A percentile compares a stretch with the other conserved stretches of the same genome.
Evolutionary conservation across 2,329 filamentous ascomycete genomes (phyloP).

Genomic region (Dactylella cylindrospora): DNA sequence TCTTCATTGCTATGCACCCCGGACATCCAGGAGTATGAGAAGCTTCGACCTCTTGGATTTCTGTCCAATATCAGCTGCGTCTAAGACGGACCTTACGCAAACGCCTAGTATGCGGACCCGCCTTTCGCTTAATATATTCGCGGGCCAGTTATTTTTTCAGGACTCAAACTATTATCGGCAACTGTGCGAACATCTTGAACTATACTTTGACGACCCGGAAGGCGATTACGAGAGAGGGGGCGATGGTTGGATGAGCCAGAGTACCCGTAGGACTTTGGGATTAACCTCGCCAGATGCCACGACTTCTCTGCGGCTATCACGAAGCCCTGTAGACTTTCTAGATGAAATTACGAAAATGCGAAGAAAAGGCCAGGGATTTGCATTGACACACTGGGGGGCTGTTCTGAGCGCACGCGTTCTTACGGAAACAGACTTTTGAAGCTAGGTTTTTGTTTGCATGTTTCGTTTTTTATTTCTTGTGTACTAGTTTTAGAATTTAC

Average conservation of each 20-base stretch:
- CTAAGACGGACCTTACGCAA: not conserved
- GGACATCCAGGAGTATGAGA: conserved; percentile 51
- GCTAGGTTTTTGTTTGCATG: too few relatives aligned
- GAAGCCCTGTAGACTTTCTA: conserved; percentile 54
- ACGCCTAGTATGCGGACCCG: not conserved
- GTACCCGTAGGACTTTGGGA: not conserved
- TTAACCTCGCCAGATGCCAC: not conserved
- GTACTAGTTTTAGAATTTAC: too few relatives aligned
- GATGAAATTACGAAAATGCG: conserved; percentile 51
- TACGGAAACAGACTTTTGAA: conserved; percentile 33
- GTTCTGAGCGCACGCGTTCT: conserved; percentile 47
- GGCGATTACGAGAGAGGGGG: not conserved
- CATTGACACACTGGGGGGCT: conserved; percentile 56
- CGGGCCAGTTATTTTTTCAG: conserved; percentile 66
- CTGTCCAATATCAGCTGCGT: conserved; percentile 54
- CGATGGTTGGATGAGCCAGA: conserved; percentile 40
- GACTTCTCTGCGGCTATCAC: conserved; percentile 48
- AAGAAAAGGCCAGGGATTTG: conserved; percentile 53
- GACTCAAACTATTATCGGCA: conserved; percentile 59
- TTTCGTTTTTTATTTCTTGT: too few relatives aligned
- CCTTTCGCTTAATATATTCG: conserved; percentile 63
- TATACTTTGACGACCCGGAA: conserved; percentile 51
- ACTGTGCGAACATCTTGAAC: conserved; percentile 58
- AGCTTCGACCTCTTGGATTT: conserved; percentile 18
- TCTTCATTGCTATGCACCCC: conserved; percentile 60